Evolutionary conservation across 345 rosid species (phyloP).

Genomic region (Populus alba): DNA sequence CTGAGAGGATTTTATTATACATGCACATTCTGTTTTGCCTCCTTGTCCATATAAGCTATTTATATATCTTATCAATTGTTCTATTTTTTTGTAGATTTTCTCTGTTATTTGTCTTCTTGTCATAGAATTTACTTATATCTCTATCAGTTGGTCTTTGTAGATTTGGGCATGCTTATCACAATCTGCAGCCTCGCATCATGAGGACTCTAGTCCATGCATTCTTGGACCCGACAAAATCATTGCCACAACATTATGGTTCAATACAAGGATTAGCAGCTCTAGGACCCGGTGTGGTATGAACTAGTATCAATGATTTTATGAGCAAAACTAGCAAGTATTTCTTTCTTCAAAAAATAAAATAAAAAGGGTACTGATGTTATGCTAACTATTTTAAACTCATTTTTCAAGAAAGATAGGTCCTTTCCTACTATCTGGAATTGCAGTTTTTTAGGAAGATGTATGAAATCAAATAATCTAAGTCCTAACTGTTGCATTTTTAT

Average conservation of each 20-base stretch:
- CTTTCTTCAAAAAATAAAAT: background rate
- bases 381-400: background rate
- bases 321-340: no score
- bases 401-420: background rate
- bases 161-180: slow-evolving; percentile 84
- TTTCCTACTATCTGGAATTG: background rate
- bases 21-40: no score
- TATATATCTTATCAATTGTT: no score
- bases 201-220: slow-evolving; percentile 85
- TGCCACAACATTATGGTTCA: slow-evolving; percentile 89
- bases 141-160: slow-evolving; percentile 38
- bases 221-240: slow-evolving; percentile 74
- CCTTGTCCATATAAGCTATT: no score
- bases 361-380: background rate
- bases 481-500: background rate
- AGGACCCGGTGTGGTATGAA: slow-evolving; percentile 72
- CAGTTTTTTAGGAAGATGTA: background rate
- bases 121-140: slow-evolving; percentile 5
- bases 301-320: no score
- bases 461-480: background rate
- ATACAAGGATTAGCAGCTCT: slow-evolving; percentile 81
- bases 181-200: slow-evolving; percentile 68
- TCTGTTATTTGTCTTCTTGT: background rate
- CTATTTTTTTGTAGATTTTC: no score
- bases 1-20: no score